Base-by-base conservation (phyloP, 208 protist genomes). In the Angomonas ambiguus region DNA sequence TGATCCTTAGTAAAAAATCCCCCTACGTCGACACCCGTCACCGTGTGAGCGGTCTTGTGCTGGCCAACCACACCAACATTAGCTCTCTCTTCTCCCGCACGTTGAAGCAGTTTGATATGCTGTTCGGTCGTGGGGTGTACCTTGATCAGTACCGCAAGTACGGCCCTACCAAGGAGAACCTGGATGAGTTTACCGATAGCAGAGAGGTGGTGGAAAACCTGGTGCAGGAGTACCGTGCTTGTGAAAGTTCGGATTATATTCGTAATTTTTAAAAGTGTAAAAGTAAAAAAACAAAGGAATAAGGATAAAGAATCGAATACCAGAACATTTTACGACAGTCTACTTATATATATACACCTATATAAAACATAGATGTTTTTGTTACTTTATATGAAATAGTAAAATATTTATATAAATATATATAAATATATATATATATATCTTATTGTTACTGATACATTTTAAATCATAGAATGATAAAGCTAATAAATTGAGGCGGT, bases 11-110 rank as follows among this genome's bases (percentile, higher is more conserved):
- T 5, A 90, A 92, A 62, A 93, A 96, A 71, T 99, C 94, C 2
- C 98, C 98, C 5, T 99, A 99, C 77, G 69, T 99, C 1, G 83
- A 99, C 71, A 91, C 96, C 34, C 63, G 88, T 10, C 95, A 99
- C 74, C 92, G 98, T 33, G 98, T 99, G 33, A 98, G 83, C 48
- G 99, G 99, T 13, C 88, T 99, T 16, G 98, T 99, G 72, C 78
- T 99, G 62, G 98, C 98, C 4, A 99, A 99, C 81, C 99, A 99
- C 85, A 99, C 98, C 0, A 96, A 86, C 65, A 98, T 99, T 25
- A 74, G 76, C 61, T 91, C 96, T 45, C 78, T 99, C 24, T 99
- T 99, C 71, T 65, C 85, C 49, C 75, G 87, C 3, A 97, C 92
- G 10, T 42, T 97, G 10, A 78, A 79, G 62, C 85, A 99, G 72